phyloP scores from a whole-genome alignment of 768 basidiomycete genomes.

The Cystofilobasidium bisporidii region DNA sequence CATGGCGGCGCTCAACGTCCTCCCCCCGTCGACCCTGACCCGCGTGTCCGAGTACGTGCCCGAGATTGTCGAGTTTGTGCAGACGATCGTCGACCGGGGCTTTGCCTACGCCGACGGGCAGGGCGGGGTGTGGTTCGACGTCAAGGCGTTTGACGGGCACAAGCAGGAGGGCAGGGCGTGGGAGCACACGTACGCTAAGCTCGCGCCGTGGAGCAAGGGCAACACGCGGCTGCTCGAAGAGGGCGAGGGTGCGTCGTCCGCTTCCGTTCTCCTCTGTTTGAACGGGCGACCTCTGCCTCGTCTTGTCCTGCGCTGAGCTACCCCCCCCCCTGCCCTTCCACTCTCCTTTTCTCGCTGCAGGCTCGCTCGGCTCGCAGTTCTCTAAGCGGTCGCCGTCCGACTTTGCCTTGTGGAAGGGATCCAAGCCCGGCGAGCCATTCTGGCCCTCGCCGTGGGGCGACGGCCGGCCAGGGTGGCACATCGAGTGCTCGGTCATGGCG shows the following conservation, averaged over 20 bases:
- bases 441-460: conserved; percentile 95
- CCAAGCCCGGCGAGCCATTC: conserved; percentile 88
- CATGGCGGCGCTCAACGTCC: conserved; percentile 78
- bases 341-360: conserved; percentile 37
- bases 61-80: conserved; percentile 82
- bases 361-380: conserved; percentile 49
- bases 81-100: conserved; percentile 73
- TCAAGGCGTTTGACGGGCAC: conserved; percentile 58
- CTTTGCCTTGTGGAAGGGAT: conserved; percentile 96
- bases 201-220: conserved; percentile 92
- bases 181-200: conserved; percentile 77
- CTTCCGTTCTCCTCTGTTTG: too few species aligned
- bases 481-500: conserved; percentile 98
- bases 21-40: conserved; percentile 79
- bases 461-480: conserved; percentile 98
- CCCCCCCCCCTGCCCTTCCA: background rate
- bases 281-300: too few species aligned
- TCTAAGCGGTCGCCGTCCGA: conserved; percentile 76
- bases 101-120: conserved; percentile 60
- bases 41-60: conserved; percentile 96
- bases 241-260: conserved; percentile 73
- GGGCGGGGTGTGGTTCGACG: conserved; percentile 90
- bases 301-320: background rate
- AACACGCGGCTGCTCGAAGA: conserved; percentile 81
- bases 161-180: conserved; percentile 36